These are phyloP conservation scores for Fennellomyces sp. DNA, from an alignment of 371 early-diverging fungal species.

Conservation along the genomic window DNA sequence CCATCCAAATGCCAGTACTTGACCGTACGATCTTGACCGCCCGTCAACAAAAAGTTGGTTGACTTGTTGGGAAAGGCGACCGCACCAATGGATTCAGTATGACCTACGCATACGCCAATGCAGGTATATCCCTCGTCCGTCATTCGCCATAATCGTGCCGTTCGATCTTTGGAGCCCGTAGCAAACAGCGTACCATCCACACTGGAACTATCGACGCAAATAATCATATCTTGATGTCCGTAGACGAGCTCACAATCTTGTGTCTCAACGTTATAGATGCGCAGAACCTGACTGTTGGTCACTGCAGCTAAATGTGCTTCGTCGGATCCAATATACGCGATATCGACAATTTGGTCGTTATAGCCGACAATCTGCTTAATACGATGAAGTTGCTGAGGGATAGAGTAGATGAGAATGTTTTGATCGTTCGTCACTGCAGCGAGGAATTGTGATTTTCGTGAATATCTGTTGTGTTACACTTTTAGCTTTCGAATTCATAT, in stretches of 20 bases:
- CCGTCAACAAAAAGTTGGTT: slow-evolving; percentile 78
- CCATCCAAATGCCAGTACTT: slow-evolving; percentile 87
- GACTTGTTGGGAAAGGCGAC: slow-evolving; percentile 72
- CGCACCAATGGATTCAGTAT: slow-evolving; percentile 90
- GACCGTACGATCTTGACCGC: slow-evolving; percentile 92
- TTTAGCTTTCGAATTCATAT: background rate
- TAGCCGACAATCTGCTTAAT: slow-evolving; percentile 90
- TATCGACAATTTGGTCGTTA: slow-evolving; percentile 94
- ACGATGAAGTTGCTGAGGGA: slow-evolving; percentile 54
- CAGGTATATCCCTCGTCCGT: slow-evolving; percentile 56
- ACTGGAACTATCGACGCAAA: slow-evolving; percentile 70
- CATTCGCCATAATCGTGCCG: slow-evolving; percentile 80
- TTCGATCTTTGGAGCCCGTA: slow-evolving; percentile 91
- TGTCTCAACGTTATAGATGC: slow-evolving; percentile 82
- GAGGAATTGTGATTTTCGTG: slow-evolving; percentile 56
- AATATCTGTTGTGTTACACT: slow-evolving; percentile 39
- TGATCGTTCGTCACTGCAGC: slow-evolving; percentile 88
- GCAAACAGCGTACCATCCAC: slow-evolving; percentile 70
- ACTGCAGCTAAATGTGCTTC: slow-evolving; percentile 84
- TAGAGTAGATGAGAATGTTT: slow-evolving; percentile 81
- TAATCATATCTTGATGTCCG: slow-evolving; percentile 88
- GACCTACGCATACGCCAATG: slow-evolving; percentile 83
- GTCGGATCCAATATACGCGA: slow-evolving; percentile 74
- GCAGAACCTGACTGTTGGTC: slow-evolving; percentile 90
- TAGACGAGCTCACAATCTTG: slow-evolving; percentile 83